phyloP scores from a whole-genome alignment of 2,329 filamentous ascomycete genomes.

The Penicillium sp. region DNA sequence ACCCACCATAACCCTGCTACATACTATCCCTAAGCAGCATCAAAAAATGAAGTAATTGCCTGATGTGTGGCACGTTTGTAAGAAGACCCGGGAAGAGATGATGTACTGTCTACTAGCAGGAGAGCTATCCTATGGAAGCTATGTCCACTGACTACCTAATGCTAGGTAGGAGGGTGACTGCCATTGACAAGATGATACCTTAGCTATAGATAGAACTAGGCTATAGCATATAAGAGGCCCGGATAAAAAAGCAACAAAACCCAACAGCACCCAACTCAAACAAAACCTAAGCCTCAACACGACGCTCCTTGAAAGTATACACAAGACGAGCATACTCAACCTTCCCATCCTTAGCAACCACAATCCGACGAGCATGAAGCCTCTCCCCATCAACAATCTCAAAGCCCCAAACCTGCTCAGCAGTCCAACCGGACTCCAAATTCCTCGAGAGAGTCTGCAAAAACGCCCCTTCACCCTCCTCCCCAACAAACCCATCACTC shows the following conservation, averaged over 20 bases:
- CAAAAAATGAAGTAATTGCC: not conserved
- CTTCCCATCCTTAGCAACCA: constrained; percentile 38
- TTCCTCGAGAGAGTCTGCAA: constrained; percentile 52
- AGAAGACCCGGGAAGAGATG: too few relatives aligned
- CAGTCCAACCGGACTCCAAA: constrained; percentile 51
- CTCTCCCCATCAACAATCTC: constrained; percentile 42
- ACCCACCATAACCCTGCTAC: too few relatives aligned
- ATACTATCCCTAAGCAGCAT: not conserved
- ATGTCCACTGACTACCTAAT: too few relatives aligned
- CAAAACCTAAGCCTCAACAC: constrained; percentile 5
- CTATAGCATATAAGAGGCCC: not conserved
- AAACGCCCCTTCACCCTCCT: constrained; percentile 45
- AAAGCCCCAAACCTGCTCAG: constrained; percentile 53
- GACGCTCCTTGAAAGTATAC: constrained; percentile 33
- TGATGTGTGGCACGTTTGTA: too few relatives aligned
- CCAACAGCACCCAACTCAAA: not conserved
- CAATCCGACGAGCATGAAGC: constrained; percentile 43
- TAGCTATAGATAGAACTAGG: not conserved
- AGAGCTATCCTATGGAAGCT: too few relatives aligned
- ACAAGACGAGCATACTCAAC: constrained; percentile 41
- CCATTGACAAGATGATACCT: too few relatives aligned
- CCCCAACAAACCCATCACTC: constrained; percentile 58
- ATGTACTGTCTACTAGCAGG: too few relatives aligned
- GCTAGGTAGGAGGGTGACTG: too few relatives aligned
- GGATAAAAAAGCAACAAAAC: not conserved